Evolutionary conservation across 2,329 filamentous ascomycete genomes (phyloP).

Genomic region (Phaeophleospora eucalypticola): DNA sequence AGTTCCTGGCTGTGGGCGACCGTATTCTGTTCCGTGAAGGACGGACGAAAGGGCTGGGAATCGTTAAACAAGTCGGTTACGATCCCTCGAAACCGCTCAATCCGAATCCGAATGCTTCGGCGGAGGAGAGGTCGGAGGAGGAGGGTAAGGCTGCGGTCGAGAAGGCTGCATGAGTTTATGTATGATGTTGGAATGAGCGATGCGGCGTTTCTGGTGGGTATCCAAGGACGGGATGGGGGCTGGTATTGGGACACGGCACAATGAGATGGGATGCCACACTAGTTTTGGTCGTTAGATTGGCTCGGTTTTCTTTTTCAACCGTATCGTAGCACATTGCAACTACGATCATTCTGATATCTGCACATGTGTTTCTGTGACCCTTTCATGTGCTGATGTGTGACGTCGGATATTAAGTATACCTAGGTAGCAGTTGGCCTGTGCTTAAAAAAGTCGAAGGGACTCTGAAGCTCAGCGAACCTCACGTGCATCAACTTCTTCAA

Average conservation of each 20-base stretch:
- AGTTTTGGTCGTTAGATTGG: too few relatives aligned
- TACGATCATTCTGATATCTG: too few relatives aligned
- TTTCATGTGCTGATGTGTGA: too few relatives aligned
- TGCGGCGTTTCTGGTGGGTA: neutral
- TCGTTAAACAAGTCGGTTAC: constrained; percentile 88
- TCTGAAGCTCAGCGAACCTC: neutral
- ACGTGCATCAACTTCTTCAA: constrained; percentile 1
- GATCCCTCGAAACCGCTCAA: constrained; percentile 56
- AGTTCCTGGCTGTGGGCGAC: constrained; percentile 86
- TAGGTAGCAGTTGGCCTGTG: too few relatives aligned
- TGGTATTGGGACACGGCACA: too few relatives aligned
- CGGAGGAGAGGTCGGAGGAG: constrained; percentile 13
- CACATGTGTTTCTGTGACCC: too few relatives aligned
- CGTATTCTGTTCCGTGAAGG: constrained; percentile 90
- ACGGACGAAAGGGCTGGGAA: constrained; percentile 88
- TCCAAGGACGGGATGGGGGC: too few relatives aligned
- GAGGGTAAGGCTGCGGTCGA: constrained; percentile 3
- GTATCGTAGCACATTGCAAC: too few relatives aligned
- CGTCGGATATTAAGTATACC: too few relatives aligned
- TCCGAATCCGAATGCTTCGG: constrained; percentile 31
- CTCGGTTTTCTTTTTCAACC: too few relatives aligned
- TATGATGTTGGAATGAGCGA: neutral
- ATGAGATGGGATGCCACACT: too few relatives aligned
- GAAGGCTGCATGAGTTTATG: constrained; percentile 7
- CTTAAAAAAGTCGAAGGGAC: neutral